Evolutionary conservation across 441 rosid genomes (phyloP).

Genomic region (Bruguiera hainesii): DNA sequence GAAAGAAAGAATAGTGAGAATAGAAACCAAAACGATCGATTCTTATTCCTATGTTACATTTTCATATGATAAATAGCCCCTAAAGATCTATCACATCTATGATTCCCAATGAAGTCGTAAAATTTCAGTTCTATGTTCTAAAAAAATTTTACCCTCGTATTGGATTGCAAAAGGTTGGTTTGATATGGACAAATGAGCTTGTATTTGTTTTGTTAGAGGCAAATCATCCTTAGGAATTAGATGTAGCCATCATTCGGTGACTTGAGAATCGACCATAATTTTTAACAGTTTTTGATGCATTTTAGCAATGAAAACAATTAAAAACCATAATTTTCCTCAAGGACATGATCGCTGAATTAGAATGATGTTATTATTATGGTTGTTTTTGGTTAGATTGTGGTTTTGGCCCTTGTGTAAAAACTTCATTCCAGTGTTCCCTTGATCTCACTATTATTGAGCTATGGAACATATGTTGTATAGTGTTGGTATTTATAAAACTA

Average conservation of each 20-base stretch:
- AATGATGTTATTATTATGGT: no score
- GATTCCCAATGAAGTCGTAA: conserved; percentile 9
- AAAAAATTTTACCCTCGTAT: conserved; percentile 6
- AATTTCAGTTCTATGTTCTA: neutral
- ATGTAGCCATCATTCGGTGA: conserved; percentile 92
- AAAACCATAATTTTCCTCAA: no score
- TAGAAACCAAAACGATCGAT: no score
- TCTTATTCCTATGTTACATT: no score
- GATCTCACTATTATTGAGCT: conserved; percentile 1
- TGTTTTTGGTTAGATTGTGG: no score
- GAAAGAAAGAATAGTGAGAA: no score
- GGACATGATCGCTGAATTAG: no score
- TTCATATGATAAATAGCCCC: no score
- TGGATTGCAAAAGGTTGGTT: conserved; percentile 87
- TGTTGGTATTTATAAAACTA: neutral
- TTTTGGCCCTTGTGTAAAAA: no score
- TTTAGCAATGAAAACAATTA: neutral
- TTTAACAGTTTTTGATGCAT: neutral
- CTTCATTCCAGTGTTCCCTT: neutral
- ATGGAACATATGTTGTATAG: neutral
- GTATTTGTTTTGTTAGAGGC: conserved; percentile 95
- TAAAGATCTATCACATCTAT: no score
- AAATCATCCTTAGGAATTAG: conserved; percentile 92
- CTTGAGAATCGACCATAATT: conserved; percentile 95
- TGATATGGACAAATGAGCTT: conserved; percentile 70